Conservation (phyloP, 495 filamentous ascomycete species). For the Penicillium argentinense region DNA sequence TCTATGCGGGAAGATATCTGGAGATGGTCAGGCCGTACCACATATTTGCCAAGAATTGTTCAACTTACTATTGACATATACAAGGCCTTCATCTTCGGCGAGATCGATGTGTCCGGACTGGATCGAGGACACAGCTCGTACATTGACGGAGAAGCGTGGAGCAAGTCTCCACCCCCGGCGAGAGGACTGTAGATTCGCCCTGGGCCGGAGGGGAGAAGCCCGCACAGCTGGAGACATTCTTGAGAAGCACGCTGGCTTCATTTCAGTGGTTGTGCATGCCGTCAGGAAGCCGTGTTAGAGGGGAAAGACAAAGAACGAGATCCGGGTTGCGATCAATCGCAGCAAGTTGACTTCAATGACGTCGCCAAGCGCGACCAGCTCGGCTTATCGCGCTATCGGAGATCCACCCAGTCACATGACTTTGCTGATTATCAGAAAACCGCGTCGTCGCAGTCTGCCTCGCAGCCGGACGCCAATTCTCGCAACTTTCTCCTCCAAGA, state of each 20-base stretch:
- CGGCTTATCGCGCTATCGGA: constrained; percentile 12
- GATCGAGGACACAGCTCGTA: constrained; percentile 25
- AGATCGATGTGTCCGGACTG: constrained; percentile 71
- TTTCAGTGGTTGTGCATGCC: constrained; percentile 10
- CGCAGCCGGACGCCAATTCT: neutral
- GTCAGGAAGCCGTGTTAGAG: neutral
- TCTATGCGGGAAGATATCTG: constrained; percentile 82
- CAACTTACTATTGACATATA: constrained; percentile 85
- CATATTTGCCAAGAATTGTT: neutral
- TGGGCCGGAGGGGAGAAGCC: constrained; percentile 2
- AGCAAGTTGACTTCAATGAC: constrained; percentile 8
- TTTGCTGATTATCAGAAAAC: constrained; percentile 8
- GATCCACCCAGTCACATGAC: constrained; percentile 11
- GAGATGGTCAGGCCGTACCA: constrained; percentile 1
- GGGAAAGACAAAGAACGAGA: constrained; percentile 4
- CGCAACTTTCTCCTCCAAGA: constrained; percentile 17
- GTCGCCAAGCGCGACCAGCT: constrained; percentile 11
- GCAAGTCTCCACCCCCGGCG: constrained; percentile 18
- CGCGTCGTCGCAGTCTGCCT: neutral
- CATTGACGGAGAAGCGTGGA: constrained; percentile 7
- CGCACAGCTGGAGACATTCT: constrained; percentile 7
- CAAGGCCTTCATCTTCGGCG: constrained; percentile 68
- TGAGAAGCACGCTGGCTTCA: constrained; percentile 7
- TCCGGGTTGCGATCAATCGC: constrained; percentile 8
- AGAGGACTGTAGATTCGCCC: constrained; percentile 6